These are phyloP conservation scores for Cryoendolithus antarcticus DNA, from an alignment of 2,329 filamentous ascomycete genomes.

Conservation along the genomic window DNA sequence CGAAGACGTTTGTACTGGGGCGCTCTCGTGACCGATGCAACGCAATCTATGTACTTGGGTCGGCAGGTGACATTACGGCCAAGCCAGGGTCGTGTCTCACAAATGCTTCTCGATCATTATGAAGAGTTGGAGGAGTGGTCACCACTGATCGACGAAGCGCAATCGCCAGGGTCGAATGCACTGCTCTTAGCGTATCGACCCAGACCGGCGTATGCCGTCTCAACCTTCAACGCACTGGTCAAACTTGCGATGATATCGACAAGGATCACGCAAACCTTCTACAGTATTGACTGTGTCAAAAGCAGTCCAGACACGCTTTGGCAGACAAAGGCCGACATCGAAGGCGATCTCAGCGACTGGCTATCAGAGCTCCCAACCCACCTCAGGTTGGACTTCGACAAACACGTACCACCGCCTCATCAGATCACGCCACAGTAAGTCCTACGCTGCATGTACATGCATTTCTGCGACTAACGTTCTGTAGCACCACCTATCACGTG, in stretches of 20 bases:
- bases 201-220: constrained; percentile 1
- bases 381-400: constrained; percentile 1
- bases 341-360: constrained; percentile 2
- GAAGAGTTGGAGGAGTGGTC: constrained; percentile 5
- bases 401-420: constrained; percentile 3
- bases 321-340: constrained; percentile 2
- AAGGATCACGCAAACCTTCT: constrained; percentile 1
- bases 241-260: constrained; percentile 3
- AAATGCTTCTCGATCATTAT: constrained; percentile 3
- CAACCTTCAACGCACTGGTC: constrained; percentile 2
- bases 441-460: no score
- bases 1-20: constrained; percentile 1
- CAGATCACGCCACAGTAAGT: not conserved
- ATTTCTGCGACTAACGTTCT: not conserved
- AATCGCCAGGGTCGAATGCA: constrained; percentile 4
- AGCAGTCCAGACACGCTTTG: constrained; percentile 1
- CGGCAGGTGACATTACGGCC: constrained; percentile 2
- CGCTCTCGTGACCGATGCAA: constrained; percentile 5
- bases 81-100: constrained; percentile 2
- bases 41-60: constrained; percentile 2
- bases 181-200: not conserved
- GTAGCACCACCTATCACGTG: constrained; percentile 3
- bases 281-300: constrained; percentile 2
- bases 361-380: constrained; percentile 1
- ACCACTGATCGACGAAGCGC: constrained; percentile 1